Base-by-base conservation (phyloP, 306 rosid genomes). In the Quillaja saponaria region DNA sequence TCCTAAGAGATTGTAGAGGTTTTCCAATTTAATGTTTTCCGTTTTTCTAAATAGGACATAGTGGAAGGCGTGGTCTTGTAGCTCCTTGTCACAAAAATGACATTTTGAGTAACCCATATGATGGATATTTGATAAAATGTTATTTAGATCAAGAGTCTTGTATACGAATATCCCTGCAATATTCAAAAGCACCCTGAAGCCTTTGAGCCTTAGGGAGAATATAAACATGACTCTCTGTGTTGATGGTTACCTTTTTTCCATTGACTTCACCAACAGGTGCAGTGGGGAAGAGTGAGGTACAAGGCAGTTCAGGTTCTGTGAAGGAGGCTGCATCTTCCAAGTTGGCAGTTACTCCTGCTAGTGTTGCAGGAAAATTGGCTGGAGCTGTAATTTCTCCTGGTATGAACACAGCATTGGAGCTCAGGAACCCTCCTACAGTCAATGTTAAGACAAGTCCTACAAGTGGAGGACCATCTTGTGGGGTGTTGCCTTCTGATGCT, bases 401-500 rank as follows among this genome's bases (percentile, higher is more conserved):
- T 44, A 80, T 86, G 87, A 77, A 79, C 63, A 74, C 84, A 1
- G 59, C 83, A 11, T 66, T 80, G 80, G 95, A 84, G 78, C 73
- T 86, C 69, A 79, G 78, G 68, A 92, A 83, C 74, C 58, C 89
- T 46, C 58, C 72, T 10, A 66, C 72, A 53, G 49, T 78, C 35
- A 81, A 64, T 64, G 12, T 81, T 11, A 76, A 76, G 74, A 38
- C 75, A 37, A 70, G 63, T 57, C 34, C 85, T 31, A 17, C 80
- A 3, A 55, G 61, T 52, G 58, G 58, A 51, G 75, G 73, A 49
- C 80, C 80, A 34, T 48, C 90, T 40, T 63, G 84, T 80, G 61
- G 76, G 11, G 83, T 68, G 44, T 55, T 86, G 75, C 94, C 94
- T 70, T 7, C 91, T 38, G 99, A 92, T 65, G 50, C 73, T 46